Base-by-base conservation (phyloP, 73 alveolate genomes). In the Loxodes magnus region DNA sequence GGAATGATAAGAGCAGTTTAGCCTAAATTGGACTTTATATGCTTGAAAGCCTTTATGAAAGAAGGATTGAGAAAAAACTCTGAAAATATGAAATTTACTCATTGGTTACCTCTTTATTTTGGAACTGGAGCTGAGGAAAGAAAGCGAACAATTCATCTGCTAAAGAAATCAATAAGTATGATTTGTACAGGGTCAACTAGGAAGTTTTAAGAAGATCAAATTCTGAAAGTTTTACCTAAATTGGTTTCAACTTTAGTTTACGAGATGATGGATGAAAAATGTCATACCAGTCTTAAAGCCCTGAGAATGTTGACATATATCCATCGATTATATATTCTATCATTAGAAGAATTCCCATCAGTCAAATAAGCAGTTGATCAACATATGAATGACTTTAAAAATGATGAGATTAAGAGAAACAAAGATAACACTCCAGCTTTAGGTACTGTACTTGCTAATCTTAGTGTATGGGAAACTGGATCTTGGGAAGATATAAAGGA, bases 61-160 rank as follows among this genome's bases (percentile, higher is more conserved):
- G 90, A 87, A 25, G 82, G 87, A 46, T 74, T 90, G 20, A 75
- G 94, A 64, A 72, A 67, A 63, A 71, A 88, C 25, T 77, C 87
- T 28, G 55, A 70, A 39, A 90, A 90, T 38, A 85, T 74, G 35
- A 70, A 58, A 19, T 90, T 81, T 67, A 71, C 95, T 28, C 96
- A 85, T 64, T 85, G 94, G 93, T 77, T 90, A 51, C 98, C 98
- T 6, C 69, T 90, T 41, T 81, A 71, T 63, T 85, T 90, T 49
- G 95, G 95, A 33, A 63, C 61, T 19, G 60, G 46, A 2, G 74
- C 54, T 17, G 42, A 64, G 21, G 61, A 71, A 48, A 95, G 81
- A 7, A 70, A 84, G n/a, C n/a, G n/a, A 68, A 56, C 58, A 35
- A 51, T 90, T 31, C 87, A 67, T 48, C 75, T 87, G 48, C 56